Percentiles rank a stretch among this genome's conserved stretches.
Conservation (phyloP, 345 rosid species). For the Adansonia digitata region DNA sequence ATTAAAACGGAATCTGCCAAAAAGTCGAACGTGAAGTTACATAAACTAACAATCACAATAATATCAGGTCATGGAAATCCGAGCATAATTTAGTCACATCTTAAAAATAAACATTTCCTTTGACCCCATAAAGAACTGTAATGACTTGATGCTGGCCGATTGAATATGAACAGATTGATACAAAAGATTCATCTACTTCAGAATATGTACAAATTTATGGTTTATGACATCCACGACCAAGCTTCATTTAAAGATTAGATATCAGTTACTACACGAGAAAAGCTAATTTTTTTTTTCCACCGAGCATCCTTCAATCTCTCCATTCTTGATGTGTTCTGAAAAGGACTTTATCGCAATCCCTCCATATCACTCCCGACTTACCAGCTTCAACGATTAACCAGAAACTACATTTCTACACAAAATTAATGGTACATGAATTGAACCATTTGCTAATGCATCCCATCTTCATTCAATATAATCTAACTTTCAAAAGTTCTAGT, state of each 20-base stretch:
- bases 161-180: not conserved
- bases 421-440: not conserved
- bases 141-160: not conserved
- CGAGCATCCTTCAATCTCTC: not conserved
- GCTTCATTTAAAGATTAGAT: not conserved
- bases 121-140: not conserved
- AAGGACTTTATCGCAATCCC: not conserved
- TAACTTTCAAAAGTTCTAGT: not conserved
- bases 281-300: not conserved
- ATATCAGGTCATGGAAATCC: not conserved
- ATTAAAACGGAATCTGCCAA: conserved; percentile 4
- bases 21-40: not conserved
- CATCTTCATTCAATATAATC: conserved; percentile 7
- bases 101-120: not conserved
- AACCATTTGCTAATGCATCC: not conserved
- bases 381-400: not conserved
- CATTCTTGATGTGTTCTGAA: not conserved
- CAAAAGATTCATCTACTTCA: not conserved
- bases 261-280: not conserved
- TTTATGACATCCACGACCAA: not conserved
- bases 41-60: not conserved
- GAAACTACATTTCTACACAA: not conserved
- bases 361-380: not conserved
- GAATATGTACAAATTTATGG: not conserved
- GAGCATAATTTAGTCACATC: conserved; percentile 6